These are phyloP conservation scores for Pelagophyceae sp. DNA, from an alignment of 352 stramenopile species.

Conservation along the genomic window DNA sequence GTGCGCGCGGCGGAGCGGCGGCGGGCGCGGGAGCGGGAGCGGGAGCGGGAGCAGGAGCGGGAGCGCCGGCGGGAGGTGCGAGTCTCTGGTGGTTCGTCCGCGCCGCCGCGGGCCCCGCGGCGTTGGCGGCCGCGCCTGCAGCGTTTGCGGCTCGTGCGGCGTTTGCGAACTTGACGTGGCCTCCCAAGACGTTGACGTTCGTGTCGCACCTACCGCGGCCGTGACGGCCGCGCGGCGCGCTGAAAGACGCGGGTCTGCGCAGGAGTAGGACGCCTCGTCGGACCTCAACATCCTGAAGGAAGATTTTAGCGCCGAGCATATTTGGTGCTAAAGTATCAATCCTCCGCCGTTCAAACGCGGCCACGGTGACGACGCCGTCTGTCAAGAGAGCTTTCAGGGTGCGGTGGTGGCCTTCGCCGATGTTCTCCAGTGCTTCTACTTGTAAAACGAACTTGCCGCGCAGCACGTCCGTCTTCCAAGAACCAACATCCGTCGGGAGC, in stretches of 20 bases:
- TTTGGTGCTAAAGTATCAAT: background rate
- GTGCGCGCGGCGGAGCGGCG: too few relatives aligned
- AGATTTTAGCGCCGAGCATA: background rate
- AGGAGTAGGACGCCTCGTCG: slow-evolving; percentile 9
- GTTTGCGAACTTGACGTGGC: background rate
- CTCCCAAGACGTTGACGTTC: background rate
- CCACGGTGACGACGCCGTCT: background rate
- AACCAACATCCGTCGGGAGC: background rate
- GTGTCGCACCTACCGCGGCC: background rate
- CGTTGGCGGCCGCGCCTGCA: too few relatives aligned
- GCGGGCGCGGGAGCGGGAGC: too few relatives aligned
- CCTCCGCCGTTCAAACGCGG: background rate
- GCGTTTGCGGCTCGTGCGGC: too few relatives aligned
- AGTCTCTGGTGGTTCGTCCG: too few relatives aligned
- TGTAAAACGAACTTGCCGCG: background rate
- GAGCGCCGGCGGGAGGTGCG: too few relatives aligned
- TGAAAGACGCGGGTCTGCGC: background rate
- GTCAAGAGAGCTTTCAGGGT: slow-evolving; percentile 9
- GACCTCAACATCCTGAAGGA: background rate
- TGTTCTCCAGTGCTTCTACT: background rate
- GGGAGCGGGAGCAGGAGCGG: too few relatives aligned
- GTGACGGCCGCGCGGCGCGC: too few relatives aligned
- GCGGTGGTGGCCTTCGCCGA: background rate
- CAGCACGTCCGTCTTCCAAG: background rate
- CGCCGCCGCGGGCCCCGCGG: too few relatives aligned